A percentile compares a stretch with the other conserved stretches of the same genome.
These are phyloP conservation scores for Turritis glabra DNA, from an alignment of 345 rosid genomes.

Conservation along the genomic window DNA sequence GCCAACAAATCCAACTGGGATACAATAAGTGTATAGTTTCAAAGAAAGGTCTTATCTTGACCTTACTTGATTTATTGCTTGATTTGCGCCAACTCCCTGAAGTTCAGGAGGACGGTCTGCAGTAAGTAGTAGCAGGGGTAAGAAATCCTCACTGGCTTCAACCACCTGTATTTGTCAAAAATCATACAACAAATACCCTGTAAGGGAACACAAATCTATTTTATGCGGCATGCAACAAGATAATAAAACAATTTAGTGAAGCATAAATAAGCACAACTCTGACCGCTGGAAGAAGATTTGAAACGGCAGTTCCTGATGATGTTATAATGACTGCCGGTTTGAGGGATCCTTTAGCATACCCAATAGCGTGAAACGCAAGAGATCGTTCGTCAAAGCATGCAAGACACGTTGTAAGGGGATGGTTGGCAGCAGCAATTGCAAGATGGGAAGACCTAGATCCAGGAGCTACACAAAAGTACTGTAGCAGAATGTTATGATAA, in stretches of 20 bases:
- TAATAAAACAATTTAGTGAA: constrained; percentile 4
- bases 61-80: constrained; percentile 87
- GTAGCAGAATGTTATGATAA: constrained; percentile 47
- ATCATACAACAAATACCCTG: background rate
- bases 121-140: constrained; percentile 82
- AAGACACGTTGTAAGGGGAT: constrained; percentile 71
- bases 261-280: constrained; percentile 40
- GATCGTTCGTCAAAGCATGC: constrained; percentile 94
- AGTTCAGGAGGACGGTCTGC: constrained; percentile 99
- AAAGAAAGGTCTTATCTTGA: constrained; percentile 20
- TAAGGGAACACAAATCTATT: constrained; percentile 6
- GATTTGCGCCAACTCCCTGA: constrained; percentile 89
- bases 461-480: constrained; percentile 96
- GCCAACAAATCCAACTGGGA: constrained; percentile 14
- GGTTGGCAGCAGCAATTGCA: constrained; percentile 87
- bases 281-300: constrained; percentile 98
- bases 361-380: constrained; percentile 92
- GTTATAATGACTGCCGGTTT: constrained; percentile 86
- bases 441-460: constrained; percentile 97
- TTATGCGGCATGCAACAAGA: constrained; percentile 2
- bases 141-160: constrained; percentile 94
- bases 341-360: constrained; percentile 82
- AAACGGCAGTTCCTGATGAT: constrained; percentile 96
- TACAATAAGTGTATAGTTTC: background rate
- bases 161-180: constrained; percentile 64